A percentile compares a stretch with the other conserved stretches of the same genome.
Evolutionary conservation across 1,139 yeast species (phyloP).

Genomic region (Suhomyces chickasaworum): DNA sequence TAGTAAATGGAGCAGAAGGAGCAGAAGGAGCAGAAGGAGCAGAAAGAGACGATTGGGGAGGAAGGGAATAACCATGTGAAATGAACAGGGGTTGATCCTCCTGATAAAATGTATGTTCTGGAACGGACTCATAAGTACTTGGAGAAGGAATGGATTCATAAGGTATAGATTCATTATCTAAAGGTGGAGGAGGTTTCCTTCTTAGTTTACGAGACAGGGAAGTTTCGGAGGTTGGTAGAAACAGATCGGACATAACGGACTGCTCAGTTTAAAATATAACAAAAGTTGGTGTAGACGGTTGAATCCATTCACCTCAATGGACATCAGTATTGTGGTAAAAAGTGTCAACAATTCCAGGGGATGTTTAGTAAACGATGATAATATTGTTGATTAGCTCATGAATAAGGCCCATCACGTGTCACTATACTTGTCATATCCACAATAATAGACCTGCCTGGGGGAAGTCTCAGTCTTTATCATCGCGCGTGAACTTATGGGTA

Average conservation of each 20-base stretch:
- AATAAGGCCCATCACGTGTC: neutral
- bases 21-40: neutral
- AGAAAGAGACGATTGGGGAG: too few species aligned
- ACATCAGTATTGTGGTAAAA: neutral
- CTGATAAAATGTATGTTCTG: neutral
- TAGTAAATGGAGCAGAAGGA: neutral
- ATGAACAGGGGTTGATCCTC: neutral
- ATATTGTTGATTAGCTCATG: conserved; percentile 3
- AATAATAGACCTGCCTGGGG: neutral
- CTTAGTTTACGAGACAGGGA: conserved; percentile 18
- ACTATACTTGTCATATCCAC: neutral
- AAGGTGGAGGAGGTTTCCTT: conserved; percentile 35
- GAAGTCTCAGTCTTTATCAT: neutral
- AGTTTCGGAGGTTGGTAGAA: neutral
- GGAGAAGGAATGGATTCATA: neutral
- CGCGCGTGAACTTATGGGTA: neutral
- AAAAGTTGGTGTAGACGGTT: neutral
- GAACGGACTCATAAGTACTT: neutral
- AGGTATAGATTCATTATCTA: too few species aligned
- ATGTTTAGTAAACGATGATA: neutral
- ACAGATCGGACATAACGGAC: conserved; percentile 1
- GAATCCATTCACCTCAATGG: conserved; percentile 1
- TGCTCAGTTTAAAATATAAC: neutral
- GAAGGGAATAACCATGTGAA: too few species aligned
- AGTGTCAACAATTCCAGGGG: neutral